These are phyloP conservation scores for Cytospora chrysosperma DNA, from an alignment of 2,329 filamentous ascomycete genomes.

Conservation along the genomic window DNA sequence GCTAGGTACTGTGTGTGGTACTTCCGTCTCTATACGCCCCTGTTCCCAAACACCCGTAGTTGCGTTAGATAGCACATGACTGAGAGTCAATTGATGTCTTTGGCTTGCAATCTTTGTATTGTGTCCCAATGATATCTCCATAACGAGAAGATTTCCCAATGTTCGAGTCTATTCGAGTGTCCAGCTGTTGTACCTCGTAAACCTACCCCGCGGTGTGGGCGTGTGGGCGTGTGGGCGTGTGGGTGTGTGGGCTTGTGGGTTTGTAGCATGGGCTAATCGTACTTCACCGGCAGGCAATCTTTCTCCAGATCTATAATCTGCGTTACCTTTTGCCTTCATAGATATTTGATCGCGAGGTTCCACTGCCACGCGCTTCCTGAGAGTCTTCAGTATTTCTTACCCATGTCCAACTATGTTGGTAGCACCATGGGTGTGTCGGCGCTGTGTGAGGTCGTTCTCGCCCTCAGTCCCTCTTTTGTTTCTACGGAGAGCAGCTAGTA, in stretches of 20 bases:
- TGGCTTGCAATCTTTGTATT: background rate
- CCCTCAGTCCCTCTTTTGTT: constrained; percentile 33
- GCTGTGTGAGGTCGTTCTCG: constrained; percentile 43
- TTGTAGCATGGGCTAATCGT: no score
- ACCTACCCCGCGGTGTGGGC: no score
- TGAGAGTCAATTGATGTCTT: background rate
- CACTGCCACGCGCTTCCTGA: background rate
- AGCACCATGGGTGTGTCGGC: constrained; percentile 53
- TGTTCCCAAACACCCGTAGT: background rate
- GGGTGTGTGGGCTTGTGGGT: no score
- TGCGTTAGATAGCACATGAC: background rate
- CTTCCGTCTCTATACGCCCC: background rate
- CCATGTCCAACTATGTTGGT: constrained; percentile 35
- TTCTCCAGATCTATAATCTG: constrained; percentile 5
- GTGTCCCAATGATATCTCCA: background rate
- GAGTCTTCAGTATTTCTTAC: background rate
- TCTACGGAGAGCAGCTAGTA: constrained; percentile 45
- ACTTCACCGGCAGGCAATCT: constrained; percentile 19
- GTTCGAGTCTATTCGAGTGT: background rate
- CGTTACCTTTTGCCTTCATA: background rate
- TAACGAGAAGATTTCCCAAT: background rate
- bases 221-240: no score
- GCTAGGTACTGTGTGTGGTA: no score
- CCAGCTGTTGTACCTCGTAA: background rate
- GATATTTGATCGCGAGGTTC: background rate